phyloP scores from a whole-genome alignment of 2,329 filamentous ascomycete genomes.

The Cryphonectria carpinicola region DNA sequence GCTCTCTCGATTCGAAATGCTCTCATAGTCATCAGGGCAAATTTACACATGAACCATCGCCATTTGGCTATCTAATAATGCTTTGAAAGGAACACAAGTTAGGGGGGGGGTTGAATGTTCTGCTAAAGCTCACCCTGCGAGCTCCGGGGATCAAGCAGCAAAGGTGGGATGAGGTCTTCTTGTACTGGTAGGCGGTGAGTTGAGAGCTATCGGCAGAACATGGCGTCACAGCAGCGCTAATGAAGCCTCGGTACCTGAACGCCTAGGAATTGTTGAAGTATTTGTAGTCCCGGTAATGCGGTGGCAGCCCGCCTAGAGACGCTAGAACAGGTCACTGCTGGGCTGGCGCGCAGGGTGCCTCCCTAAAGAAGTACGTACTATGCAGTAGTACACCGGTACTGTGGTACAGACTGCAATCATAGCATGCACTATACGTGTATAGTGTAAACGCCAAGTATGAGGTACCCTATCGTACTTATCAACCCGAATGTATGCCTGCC shows the following conservation, averaged over 20 bases:
- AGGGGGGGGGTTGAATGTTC: neutral
- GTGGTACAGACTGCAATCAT: neutral
- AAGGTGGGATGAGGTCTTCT: constrained; percentile 8
- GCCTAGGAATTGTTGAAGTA: neutral
- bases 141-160: neutral
- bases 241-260: neutral
- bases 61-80: neutral
- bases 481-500: neutral
- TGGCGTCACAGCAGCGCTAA: constrained; percentile 6
- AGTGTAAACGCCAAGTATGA: neutral
- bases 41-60: neutral
- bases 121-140: neutral
- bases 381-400: neutral
- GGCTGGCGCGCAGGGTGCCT: neutral
- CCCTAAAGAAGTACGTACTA: neutral
- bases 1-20: neutral
- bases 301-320: neutral
- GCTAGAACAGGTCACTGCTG: neutral
- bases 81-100: neutral
- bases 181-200: constrained; percentile 2
- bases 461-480: constrained; percentile 1
- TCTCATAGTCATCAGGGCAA: neutral
- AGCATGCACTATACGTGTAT: neutral
- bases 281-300: neutral
- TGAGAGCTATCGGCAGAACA: neutral